Conservation (phyloP, 73 alveolate species). For the Paramecium sonneborni region DNA sequence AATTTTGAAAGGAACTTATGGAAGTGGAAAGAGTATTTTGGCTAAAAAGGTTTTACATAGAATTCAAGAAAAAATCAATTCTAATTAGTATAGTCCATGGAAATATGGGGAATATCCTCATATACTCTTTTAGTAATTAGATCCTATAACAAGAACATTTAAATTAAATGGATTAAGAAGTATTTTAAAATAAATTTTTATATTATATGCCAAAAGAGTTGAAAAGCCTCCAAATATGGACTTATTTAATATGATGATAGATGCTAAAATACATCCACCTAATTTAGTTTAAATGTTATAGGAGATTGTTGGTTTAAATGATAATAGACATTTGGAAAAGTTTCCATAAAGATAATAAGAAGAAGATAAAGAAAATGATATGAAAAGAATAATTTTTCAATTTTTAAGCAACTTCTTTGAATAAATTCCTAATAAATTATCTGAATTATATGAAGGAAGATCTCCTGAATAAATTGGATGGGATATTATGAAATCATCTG, state of each 20-base stretch:
- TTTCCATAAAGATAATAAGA: neutral
- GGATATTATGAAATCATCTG: neutral
- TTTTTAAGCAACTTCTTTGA: conserved; percentile 52
- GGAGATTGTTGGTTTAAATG: neutral
- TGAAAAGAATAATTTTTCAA: neutral
- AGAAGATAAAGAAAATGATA: neutral
- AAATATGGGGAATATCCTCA: conserved; percentile 1
- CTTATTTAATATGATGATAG: conserved; percentile 31
- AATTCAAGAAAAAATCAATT: conserved; percentile 9
- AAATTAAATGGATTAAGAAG: conserved; percentile 40
- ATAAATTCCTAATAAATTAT: neutral
- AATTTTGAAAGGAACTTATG: conserved; percentile 36
- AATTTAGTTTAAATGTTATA: neutral
- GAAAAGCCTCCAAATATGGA: conserved; percentile 5
- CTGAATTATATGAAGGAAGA: conserved; percentile 37
- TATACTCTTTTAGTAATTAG: neutral
- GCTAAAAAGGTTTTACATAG: conserved; percentile 29
- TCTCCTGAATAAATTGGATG: conserved; percentile 38
- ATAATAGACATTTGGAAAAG: neutral
- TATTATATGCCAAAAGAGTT: neutral
- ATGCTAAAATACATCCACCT: neutral
- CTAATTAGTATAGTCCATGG: conserved; percentile 45
- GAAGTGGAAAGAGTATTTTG: conserved; percentile 27
- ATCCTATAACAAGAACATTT: conserved; percentile 4
- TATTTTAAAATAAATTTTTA: conserved; percentile 14